These are phyloP conservation scores for Margaritispora aquatica DNA, from an alignment of 495 filamentous ascomycete species.

Conservation along the genomic window DNA sequence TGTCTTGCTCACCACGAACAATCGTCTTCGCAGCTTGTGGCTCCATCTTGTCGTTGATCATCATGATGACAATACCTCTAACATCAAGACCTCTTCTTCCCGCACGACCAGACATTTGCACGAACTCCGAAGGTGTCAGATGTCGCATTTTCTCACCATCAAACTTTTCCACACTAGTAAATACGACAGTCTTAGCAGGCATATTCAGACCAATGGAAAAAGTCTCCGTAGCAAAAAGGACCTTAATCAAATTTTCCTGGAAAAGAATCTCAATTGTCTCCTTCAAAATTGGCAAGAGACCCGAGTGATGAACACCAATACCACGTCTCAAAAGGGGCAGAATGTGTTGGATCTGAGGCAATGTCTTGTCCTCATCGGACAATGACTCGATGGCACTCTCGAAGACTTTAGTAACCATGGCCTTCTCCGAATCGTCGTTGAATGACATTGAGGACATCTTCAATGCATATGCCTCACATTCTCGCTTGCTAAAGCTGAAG, in stretches of 20 bases:
- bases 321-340: constrained; percentile 83
- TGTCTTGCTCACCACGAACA: constrained; percentile 92
- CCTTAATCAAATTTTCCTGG: constrained; percentile 96
- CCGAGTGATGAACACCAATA: constrained; percentile 96
- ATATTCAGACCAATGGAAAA: constrained; percentile 99
- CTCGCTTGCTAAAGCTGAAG: constrained; percentile 97
- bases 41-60: constrained; percentile 95
- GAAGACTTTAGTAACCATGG: constrained; percentile 92
- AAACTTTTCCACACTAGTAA: constrained; percentile 92
- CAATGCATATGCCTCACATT: constrained; percentile 82
- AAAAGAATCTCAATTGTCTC: constrained; percentile 99
- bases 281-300: constrained; percentile 90
- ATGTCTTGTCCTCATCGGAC: constrained; percentile 79
- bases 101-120: constrained; percentile 97
- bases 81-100: constrained; percentile 96
- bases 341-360: constrained; percentile 89
- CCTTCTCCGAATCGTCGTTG: constrained; percentile 94
- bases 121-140: constrained; percentile 91
- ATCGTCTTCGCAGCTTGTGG: constrained; percentile 89
- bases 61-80: constrained; percentile 98
- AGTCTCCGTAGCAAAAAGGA: constrained; percentile 94
- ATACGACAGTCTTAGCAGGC: constrained; percentile 98
- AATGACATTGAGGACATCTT: constrained; percentile 83
- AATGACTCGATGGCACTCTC: constrained; percentile 81
- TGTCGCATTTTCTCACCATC: constrained; percentile 79